Base-by-base conservation (phyloP, 257 asterid genomes). In the Fraxinus pennsylvanica region DNA sequence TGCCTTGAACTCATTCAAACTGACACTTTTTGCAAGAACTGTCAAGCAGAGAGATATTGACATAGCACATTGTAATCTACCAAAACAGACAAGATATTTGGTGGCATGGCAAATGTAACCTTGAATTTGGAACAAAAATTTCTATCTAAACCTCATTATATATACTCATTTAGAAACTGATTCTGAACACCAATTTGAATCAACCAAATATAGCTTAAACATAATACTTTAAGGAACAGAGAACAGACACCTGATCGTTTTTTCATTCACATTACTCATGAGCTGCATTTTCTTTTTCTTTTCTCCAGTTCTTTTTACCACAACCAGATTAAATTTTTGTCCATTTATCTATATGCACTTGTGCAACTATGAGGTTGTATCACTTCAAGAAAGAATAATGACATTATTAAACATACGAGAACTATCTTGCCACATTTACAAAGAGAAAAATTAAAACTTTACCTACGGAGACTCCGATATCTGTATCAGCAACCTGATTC, bases 401-500 rank as follows among this genome's bases (percentile, higher is more conserved):
- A 41, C 52, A 22, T 41, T 22, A 39, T 72, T 30, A 39, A 19
- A 41, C 4, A 25, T 45, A 45, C 9, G 25, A 43, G 5, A 43
- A 41, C 36, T 15, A 47, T 27, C 61, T 45, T 2, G 29, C 76
- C 52, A 13, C 32, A 72, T 9, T 72, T 50, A 17, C 65, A 63
- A 25, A 4, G 74, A 71, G 50, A 73, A 78, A 30, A 13, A 79
- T 3, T 33, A 63, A n/a, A 66, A 84, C 84, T 72, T 79, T 81
- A 95, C 99, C 99, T 74, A 95, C 99, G 14, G 99, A 95, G 77
- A 86, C 91, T 21, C 99, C 99, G 72, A 95, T 93, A 90, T 95
- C 98, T 32, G 99, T 95, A 84, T 95, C 99, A 81, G 99, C 98
- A 79, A 95, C 97, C 89, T 95, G 99, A 85, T 95, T 95, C 91